These are phyloP conservation scores for Theobroma cacao DNA, from an alignment of 345 rosid species.

Conservation along the genomic window DNA sequence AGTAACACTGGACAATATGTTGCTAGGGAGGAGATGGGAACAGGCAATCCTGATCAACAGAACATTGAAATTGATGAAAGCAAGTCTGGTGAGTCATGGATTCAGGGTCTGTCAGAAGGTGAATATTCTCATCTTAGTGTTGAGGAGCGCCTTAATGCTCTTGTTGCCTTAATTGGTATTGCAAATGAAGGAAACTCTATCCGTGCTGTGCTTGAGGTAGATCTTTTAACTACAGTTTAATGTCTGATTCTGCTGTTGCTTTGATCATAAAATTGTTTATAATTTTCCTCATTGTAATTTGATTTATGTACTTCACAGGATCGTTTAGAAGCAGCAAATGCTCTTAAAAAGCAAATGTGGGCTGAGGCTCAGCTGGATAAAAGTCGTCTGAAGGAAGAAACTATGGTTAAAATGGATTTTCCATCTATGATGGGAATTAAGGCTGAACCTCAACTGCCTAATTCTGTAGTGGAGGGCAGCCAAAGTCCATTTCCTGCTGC, in stretches of 20 bases:
- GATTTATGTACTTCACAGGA: slow-evolving; percentile 53
- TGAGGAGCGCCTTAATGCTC: slow-evolving; percentile 91
- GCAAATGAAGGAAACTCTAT: slow-evolving; percentile 95
- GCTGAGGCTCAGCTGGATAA: slow-evolving; percentile 93
- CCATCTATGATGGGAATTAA: slow-evolving; percentile 42
- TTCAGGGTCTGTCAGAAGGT: slow-evolving; percentile 92
- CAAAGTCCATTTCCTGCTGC: slow-evolving; percentile 43
- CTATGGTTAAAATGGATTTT: slow-evolving; percentile 50
- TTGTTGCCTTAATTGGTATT: slow-evolving; percentile 75
- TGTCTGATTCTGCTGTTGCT: slow-evolving; percentile 14
- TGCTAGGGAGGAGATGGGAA: slow-evolving; percentile 31
- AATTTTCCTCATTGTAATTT: slow-evolving; percentile 9
- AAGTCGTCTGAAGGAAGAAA: slow-evolving; percentile 77
- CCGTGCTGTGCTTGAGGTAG: slow-evolving; percentile 92
- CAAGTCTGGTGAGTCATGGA: slow-evolving; percentile 80
- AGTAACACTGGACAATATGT: slow-evolving; percentile 34
- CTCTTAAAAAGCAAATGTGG: slow-evolving; percentile 99
- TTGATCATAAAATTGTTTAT: neutral
- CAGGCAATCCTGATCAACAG: slow-evolving; percentile 39
- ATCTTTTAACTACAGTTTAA: slow-evolving; percentile 7
- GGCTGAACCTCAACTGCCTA: slow-evolving; percentile 46
- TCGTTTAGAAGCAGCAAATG: slow-evolving; percentile 94
- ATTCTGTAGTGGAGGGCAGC: slow-evolving; percentile 36
- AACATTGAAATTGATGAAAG: slow-evolving; percentile 74
- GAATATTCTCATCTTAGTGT: slow-evolving; percentile 93